Evolutionary conservation across 345 rosid species (phyloP), one percentile per base, ranked within the genome.

Genomic region (Salix exigua): DNA sequence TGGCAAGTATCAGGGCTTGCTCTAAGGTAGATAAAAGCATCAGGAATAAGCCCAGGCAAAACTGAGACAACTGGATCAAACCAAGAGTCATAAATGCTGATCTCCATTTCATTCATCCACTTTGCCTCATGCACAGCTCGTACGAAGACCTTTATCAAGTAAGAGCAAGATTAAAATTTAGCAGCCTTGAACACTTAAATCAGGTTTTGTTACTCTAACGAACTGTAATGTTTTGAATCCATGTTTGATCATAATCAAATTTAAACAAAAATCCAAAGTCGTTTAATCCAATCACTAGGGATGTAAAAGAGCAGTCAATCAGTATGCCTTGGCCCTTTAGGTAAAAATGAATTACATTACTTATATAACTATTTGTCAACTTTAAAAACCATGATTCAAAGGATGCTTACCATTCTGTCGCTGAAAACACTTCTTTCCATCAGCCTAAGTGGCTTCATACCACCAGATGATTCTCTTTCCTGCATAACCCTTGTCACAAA

Each of bases 101-200:
- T 96, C 88, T 96, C 99, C 99, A 96, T 96, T 82, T 92, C 98
- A 66, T 84, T 96, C 99, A 94, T 96, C 97, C 97, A 93, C 68
- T 96, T 96, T 5, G 99, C 99, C 84, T 93, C 99, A 87, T 96
- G 99, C 79, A 96, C 99, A 46, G 98, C 98, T 74, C 99, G 86
- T 48, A 96, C 99, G 79, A 96, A 96, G 71, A 96, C 99, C 99
- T 96, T 44, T 25, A 82, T 40, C 8, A 75, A 68, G 80, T 23
- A 73, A 82, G 42, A 81, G 72, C 53, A 28, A 79, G 69, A 75
- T 58, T 74, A 16, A 83, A 68, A 53, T 58, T 23, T 30, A 69
- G 78, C 80, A 77, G 66, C 73, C 77, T 75, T 30, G 38, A 74
- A 82, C 61, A 46, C 77, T 72, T 58, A 66, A 79, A 58, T 64